Conservation (phyloP, 2,329 filamentous ascomycete genomes). For the Claviceps sp. region DNA sequence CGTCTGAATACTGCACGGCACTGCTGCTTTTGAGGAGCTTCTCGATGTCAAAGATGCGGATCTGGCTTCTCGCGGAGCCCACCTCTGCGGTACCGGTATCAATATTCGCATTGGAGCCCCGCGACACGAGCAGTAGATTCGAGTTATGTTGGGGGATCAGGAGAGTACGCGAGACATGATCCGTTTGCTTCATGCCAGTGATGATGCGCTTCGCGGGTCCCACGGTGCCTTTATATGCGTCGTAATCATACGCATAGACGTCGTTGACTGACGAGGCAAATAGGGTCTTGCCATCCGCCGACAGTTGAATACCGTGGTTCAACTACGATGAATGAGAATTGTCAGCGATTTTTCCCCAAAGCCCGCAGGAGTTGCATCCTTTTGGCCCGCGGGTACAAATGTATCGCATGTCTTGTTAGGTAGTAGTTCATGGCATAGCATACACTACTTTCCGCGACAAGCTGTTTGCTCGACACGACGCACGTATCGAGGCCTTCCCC, state of each 20-base stretch:
- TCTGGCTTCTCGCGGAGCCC: conserved; percentile 42
- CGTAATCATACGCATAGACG: conserved; percentile 48
- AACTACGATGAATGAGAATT: conserved; percentile 17
- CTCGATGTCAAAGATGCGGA: conserved; percentile 35
- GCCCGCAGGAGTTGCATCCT: too few species aligned
- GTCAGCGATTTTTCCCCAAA: background rate
- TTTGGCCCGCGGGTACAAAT: too few species aligned
- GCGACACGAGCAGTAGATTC: conserved; percentile 45
- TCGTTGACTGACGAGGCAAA: conserved; percentile 37
- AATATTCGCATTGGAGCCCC: conserved; percentile 46
- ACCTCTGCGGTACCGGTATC: conserved; percentile 35
- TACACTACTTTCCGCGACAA: conserved; percentile 16
- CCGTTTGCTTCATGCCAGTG: conserved; percentile 40
- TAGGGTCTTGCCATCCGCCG: conserved; percentile 30
- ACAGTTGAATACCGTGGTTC: conserved; percentile 37
- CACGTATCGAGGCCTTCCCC: conserved; percentile 16
- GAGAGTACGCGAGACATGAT: conserved; percentile 50
- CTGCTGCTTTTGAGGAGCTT: conserved; percentile 13
- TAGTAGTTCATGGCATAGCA: too few species aligned
- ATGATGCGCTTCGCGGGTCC: conserved; percentile 34
- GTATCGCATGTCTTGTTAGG: too few species aligned
- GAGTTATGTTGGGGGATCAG: conserved; percentile 38
- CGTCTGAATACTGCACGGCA: conserved; percentile 28
- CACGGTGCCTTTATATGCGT: conserved; percentile 33
- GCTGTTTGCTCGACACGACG: conserved; percentile 13